phyloP scores from a whole-genome alignment of 371 early-diverging fungal species.

The Mortierella sp. region DNA sequence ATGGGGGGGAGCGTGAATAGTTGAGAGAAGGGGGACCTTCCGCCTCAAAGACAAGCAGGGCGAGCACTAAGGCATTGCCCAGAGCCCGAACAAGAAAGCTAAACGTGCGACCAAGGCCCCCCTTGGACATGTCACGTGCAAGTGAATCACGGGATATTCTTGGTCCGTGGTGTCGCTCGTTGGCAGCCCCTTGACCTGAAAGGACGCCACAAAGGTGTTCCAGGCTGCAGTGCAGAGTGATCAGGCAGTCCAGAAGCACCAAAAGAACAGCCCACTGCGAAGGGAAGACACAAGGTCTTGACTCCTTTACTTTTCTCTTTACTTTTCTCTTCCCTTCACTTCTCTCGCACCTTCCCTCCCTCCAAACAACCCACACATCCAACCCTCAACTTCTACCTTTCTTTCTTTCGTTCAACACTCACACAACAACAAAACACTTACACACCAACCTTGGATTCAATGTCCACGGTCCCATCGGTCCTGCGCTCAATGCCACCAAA shows the following conservation, averaged over 20 bases:
- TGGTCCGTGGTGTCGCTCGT: not conserved
- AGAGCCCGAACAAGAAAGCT: too few relatives aligned
- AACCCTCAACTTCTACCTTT: not conserved
- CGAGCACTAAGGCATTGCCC: too few relatives aligned
- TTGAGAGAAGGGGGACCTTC: not conserved
- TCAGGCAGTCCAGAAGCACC: too few relatives aligned
- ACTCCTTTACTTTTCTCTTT: too few relatives aligned
- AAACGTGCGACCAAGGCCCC: too few relatives aligned
- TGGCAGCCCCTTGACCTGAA: too few relatives aligned
- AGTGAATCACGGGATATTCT: not conserved
- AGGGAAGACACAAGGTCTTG: too few relatives aligned
- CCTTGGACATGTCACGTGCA: not conserved
- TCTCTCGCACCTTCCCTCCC: too few relatives aligned
- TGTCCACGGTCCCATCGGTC: conserved; percentile 55
- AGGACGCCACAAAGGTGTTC: too few relatives aligned
- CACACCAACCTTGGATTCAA: conserved; percentile 13
- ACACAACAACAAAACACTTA: not conserved
- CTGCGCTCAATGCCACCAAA: conserved; percentile 33
- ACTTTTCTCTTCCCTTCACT: too few relatives aligned
- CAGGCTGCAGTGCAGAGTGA: too few relatives aligned
- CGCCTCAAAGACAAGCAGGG: not conserved
- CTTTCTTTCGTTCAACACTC: not conserved
- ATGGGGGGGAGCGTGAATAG: not conserved
- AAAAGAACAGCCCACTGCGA: too few relatives aligned
- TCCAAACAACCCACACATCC: not conserved